Conservation (phyloP, 1,139 yeast species). For the Debaryomyces coudertii region DNA sequence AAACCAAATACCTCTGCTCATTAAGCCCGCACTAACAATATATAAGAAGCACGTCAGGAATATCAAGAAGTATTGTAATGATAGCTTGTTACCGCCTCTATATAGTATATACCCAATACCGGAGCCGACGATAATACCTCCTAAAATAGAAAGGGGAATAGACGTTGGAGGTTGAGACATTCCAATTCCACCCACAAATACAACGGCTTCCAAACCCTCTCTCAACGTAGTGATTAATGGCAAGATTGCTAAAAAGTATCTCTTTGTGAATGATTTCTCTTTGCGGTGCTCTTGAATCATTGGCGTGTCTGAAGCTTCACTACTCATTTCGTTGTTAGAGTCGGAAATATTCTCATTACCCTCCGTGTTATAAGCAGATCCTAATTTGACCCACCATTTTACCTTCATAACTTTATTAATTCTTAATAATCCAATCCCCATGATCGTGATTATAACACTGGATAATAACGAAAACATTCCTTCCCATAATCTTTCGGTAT, state of each 20-base stretch:
- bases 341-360: conserved; percentile 16
- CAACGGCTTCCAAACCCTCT: conserved; percentile 54
- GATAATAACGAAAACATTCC: conserved; percentile 84
- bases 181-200: conserved; percentile 53
- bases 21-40: conserved; percentile 48
- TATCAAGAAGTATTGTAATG: conserved; percentile 46
- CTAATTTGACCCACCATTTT: conserved; percentile 53
- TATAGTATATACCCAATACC: conserved; percentile 41
- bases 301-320: not conserved
- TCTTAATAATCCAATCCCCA: conserved; percentile 87
- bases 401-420: conserved; percentile 67
- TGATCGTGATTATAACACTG: conserved; percentile 76
- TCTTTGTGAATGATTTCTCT: conserved; percentile 26
- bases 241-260: conserved; percentile 42
- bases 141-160: conserved; percentile 42
- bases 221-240: conserved; percentile 49
- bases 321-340: conserved; percentile 18
- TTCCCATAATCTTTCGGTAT: conserved; percentile 89
- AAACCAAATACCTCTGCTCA: conserved; percentile 81
- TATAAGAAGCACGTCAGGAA: conserved; percentile 47
- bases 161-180: conserved; percentile 43
- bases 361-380: conserved; percentile 36
- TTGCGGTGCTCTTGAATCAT: not conserved
- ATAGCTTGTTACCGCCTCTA: conserved; percentile 45
- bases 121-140: conserved; percentile 40